Evolutionary conservation across 495 filamentous ascomycete genomes (phyloP), one percentile per base, ranked within the genome.

Genomic region (Xanthoparmelia taractica): DNA sequence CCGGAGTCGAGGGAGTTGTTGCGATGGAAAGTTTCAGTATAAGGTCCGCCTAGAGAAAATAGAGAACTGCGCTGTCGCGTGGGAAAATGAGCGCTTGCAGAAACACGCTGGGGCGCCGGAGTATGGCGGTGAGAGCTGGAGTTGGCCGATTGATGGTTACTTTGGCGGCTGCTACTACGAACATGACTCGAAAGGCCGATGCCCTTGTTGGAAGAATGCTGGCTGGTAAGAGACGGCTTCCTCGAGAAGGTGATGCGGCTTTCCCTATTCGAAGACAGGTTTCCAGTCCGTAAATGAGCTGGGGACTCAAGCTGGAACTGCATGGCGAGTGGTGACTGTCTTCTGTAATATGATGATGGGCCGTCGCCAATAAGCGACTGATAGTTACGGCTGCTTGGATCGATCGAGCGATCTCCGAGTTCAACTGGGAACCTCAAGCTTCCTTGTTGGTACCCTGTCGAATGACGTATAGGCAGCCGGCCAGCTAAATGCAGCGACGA

Each of bases 81-180:
- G 50, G 50, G 50, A 33, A 33, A 33, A 33, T 54, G 27, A 54
- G 50, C 1, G 50, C 50, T 33, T 54, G 29, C 29, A 33, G 8
- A 2, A 54, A 2, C 3, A 20, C 17, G 27, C 50, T 54, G 50
- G 27, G 33, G 50, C 50, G 17, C 50, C 29, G 50, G 50, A 54
- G 15, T 31, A 33, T 33, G 27, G 29, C 29, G 50, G 17, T 54
- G 50, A 54, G 17, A 31, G 48, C 48, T 54, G 50, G 29, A 54
- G 50, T 54, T 54, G 50, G 7, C 15, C 50, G 50, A 31, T n/a
- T 0, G 50, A 33, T 12, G 60, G 47, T 25, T 56, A n/a, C 7
- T 52, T 8, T 54, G 43, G 34, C 45, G 18, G 25, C 29, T 34
- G 40, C 61, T 63, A 36, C 61, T 63, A 31, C 61, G 61, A 23